Evolutionary conservation across 768 basidiomycete species (phyloP), one percentile per base, ranked within the genome.

Genomic region (Leccinum variicolor): DNA sequence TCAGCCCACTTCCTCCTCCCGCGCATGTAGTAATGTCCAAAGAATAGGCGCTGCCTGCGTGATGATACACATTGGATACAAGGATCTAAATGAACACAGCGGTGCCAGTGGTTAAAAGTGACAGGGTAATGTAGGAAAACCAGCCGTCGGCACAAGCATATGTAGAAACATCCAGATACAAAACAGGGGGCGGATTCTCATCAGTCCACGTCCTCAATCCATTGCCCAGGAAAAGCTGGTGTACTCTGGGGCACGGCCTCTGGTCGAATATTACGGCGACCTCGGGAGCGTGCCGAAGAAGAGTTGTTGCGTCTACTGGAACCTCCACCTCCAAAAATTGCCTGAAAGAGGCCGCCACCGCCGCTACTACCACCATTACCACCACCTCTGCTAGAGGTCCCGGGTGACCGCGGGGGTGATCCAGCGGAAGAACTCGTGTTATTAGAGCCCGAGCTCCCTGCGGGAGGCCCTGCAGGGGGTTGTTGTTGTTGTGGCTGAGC

Each of bases 401-500:
- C 59, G 1, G 72, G 58, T 2, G 67, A 62, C 6, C 57, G 62
- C 4, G 59, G 14, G 47, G 61, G 64, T 26, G 69, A 46, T 36
- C 59, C 57, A 3, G 67, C 52, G 17, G 71, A 50, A 23, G 63
- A 51, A 23, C 54, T 67, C 9, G 61, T 45, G 25, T 60, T 59
- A 15, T 53, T 57, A 28, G 58, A 54, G 49, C 47, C 53, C 0
- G 66, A 54, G 19, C 63, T 55, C 21, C 61, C 69, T 28, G 65
- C 74, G n/a, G 74, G 55, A 29, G 62, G 48, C 10, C 71, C 64
- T 4, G 59, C 65, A 31, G 72, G 65, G 28, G 66, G 11, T 26
- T 73, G 69, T 41, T 73, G 74, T 34, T 73, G 74, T 34, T 73
- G 71, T 6, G 88, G 87, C 66, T 92, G 89, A 21, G 87, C 79